Percentiles rank a stretch among this genome's conserved stretches.
phyloP scores from a whole-genome alignment of 2,329 filamentous ascomycete species.

The Parascedosporium putredinis region DNA sequence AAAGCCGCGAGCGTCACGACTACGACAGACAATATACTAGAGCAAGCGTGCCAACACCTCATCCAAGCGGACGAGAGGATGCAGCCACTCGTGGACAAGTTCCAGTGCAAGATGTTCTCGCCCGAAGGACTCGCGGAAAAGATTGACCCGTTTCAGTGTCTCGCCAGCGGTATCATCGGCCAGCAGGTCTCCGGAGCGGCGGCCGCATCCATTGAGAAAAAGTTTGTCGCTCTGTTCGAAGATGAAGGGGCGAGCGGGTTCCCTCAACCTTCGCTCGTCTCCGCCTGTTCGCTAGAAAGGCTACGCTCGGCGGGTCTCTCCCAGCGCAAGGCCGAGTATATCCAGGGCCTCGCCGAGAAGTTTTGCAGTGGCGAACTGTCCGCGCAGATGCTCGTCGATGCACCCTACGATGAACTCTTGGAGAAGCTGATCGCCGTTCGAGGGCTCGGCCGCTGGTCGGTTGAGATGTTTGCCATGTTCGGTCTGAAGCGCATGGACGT shows the following conservation, averaged over 20 bases:
- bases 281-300: constrained; percentile 47
- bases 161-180: constrained; percentile 82
- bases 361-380: constrained; percentile 67
- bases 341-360: constrained; percentile 73
- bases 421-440: constrained; percentile 74
- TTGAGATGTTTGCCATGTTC: constrained; percentile 98
- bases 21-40: constrained; percentile 62
- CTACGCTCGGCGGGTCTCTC: constrained; percentile 82
- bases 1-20: constrained; percentile 23
- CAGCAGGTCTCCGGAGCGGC: constrained; percentile 94
- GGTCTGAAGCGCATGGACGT: constrained; percentile 91
- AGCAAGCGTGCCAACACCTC: constrained; percentile 66
- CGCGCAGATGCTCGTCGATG: constrained; percentile 63
- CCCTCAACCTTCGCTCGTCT: constrained; percentile 67
- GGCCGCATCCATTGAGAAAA: constrained; percentile 77
- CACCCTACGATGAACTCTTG: constrained; percentile 77
- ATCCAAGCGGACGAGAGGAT: constrained; percentile 63
- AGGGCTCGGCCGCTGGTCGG: constrained; percentile 80
- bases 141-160: constrained; percentile 77
- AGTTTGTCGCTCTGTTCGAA: constrained; percentile 67
- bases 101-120: constrained; percentile 71
- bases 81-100: constrained; percentile 58
- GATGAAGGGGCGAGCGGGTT: constrained; percentile 37
- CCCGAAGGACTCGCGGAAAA: constrained; percentile 72
- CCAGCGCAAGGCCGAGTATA: constrained; percentile 91